Percentiles rank a stretch among this genome's conserved stretches.
Evolutionary conservation across 169 alveolate species (phyloP).

Genomic region (Plasmodium cynomolgi): DNA sequence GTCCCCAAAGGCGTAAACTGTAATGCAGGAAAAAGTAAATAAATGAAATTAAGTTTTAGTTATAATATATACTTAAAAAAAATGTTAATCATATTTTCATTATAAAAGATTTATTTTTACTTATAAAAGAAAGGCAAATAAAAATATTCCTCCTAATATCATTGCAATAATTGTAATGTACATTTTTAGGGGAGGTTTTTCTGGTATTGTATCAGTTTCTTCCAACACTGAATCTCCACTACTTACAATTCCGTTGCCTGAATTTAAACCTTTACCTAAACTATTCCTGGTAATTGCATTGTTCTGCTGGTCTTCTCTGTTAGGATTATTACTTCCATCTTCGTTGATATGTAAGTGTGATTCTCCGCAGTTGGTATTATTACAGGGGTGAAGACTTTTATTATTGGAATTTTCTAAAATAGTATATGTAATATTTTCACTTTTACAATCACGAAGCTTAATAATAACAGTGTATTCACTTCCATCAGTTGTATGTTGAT

Average conservation of each 20-base stretch:
- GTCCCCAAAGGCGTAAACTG: background rate
- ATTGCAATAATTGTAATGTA: background rate
- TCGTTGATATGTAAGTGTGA: background rate
- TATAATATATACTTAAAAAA: too few species aligned
- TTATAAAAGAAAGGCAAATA: background rate
- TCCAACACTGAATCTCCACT: background rate
- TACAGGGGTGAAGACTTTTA: background rate
- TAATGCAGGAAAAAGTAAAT: background rate
- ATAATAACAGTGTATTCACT: background rate
- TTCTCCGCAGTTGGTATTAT: too few species aligned
- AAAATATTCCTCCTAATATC: background rate
- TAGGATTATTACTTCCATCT: background rate
- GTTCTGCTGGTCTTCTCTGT: background rate
- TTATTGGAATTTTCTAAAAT: background rate
- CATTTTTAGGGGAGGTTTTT: background rate
- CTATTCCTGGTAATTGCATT: background rate
- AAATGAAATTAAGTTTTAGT: background rate
- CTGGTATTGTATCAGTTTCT: background rate
- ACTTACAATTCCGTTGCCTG: background rate
- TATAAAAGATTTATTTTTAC: background rate
- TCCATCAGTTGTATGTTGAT: background rate
- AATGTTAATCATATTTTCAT: background rate
- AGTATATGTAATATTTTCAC: background rate
- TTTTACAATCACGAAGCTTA: background rate
- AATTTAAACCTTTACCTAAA: background rate